Evolutionary conservation across 148 eudicot species (phyloP).

Genomic region (Amaranthus palmeri): DNA sequence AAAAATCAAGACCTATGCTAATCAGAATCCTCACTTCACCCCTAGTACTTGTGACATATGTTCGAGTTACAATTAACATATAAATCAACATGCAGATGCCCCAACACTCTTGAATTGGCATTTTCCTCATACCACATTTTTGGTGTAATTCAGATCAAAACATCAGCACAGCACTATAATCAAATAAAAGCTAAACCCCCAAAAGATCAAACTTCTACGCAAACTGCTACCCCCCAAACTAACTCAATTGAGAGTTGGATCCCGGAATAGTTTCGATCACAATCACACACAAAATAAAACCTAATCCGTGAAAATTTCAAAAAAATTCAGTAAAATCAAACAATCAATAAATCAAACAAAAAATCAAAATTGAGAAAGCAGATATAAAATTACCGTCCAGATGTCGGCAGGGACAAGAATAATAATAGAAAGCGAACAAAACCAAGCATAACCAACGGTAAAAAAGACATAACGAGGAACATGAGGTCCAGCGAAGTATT

Average conservation of each 20-base stretch:
- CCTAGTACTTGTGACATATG: too few species aligned
- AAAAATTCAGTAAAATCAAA: background rate
- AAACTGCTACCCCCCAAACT: background rate
- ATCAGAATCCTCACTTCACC: too few species aligned
- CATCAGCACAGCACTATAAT: background rate
- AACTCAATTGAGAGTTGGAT: background rate
- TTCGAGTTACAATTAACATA: background rate
- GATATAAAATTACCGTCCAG: slow-evolving; percentile 59
- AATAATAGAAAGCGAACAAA: slow-evolving; percentile 83
- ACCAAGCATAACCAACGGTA: slow-evolving; percentile 95
- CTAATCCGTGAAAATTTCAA: background rate
- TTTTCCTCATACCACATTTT: background rate
- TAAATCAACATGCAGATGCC: background rate
- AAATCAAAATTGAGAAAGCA: background rate
- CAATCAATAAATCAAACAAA: background rate
- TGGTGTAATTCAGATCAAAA: background rate
- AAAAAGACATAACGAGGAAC: slow-evolving; percentile 66
- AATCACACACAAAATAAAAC: background rate
- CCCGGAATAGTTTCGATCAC: background rate
- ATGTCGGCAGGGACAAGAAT: slow-evolving; percentile 93
- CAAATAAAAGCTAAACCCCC: background rate
- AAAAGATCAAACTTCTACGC: background rate
- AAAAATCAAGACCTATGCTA: background rate
- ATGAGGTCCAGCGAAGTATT: slow-evolving; percentile 72
- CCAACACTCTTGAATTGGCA: background rate